phyloP scores from a whole-genome alignment of 1,139 yeast species.

The Meyerozyma smithsonii region DNA sequence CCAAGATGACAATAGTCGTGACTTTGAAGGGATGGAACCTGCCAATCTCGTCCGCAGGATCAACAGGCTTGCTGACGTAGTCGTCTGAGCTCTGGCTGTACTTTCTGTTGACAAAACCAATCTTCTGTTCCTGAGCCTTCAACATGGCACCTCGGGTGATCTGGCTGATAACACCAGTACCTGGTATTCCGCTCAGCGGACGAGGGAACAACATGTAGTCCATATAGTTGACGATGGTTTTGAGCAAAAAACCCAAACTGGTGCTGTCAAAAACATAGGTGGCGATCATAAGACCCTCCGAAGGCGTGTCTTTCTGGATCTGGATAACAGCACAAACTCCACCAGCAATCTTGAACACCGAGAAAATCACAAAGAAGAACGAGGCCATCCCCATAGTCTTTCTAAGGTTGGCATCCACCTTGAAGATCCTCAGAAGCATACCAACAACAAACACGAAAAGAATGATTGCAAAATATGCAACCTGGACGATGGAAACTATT shows the following conservation, averaged over 20 bases:
- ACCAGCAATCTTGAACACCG: conserved; percentile 14
- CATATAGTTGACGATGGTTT: conserved; percentile 11
- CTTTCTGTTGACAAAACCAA: neutral
- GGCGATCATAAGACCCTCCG: conserved; percentile 12
- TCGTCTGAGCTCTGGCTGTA: conserved; percentile 1
- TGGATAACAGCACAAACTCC: conserved; percentile 14
- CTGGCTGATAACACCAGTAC: neutral
- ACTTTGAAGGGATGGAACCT: conserved; percentile 11
- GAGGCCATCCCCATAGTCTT: conserved; percentile 6
- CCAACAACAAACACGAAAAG: conserved; percentile 5
- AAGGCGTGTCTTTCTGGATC: conserved; percentile 7
- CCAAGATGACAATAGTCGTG: conserved; percentile 13
- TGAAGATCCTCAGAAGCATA: neutral
- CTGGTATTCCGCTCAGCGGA: neutral
- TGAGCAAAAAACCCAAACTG: conserved; percentile 16
- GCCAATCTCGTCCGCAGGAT: neutral
- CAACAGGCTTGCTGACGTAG: neutral
- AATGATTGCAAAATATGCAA: conserved; percentile 11
- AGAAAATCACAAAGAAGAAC: conserved; percentile 12
- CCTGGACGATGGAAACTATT: conserved; percentile 15
- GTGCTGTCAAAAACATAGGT: conserved; percentile 17
- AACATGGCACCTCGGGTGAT: neutral
- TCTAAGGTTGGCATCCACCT: neutral
- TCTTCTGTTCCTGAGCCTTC: neutral
- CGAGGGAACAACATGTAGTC: conserved; percentile 7